Evolutionary conservation across 441 rosid species (phyloP), one percentile per base, ranked within the genome.

Genomic region (Omphalea diandra): DNA sequence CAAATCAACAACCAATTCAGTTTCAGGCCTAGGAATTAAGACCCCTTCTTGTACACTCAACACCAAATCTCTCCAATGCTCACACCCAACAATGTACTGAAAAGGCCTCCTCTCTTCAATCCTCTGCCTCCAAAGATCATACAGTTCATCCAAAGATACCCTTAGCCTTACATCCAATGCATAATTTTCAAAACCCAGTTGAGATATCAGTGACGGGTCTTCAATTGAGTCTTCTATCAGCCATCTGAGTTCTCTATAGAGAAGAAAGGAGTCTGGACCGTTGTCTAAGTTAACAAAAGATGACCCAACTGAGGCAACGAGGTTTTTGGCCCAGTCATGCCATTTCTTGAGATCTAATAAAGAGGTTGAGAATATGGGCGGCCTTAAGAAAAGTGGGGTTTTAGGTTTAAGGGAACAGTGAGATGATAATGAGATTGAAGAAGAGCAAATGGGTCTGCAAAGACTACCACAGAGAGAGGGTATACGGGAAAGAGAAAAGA

Each of bases 31-130:
- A 5, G 97, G 99, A 77, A 94, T 92, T 68, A 94, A 78, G 61
- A 94, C 93, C 27, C 98, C 98, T 83, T 92, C 97, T 73, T 90
- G 87, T 11, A 94, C 96, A 36, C 87, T 67, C 85, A 94, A 73
- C 69, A 94, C 97, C 75, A 94, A 57, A 65, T 92, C 91, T 83
- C 96, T 81, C 98, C 98, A 92, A 62, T 94, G 96, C 73, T 92
- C 90, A 60, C 98, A 92, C 75, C 99, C 99, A 2, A 92, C 97
- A 0, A 90, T 70, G 64, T 94, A 94, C 84, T 89, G 98, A 66
- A 90, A 88, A 47, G 97, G 98, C 71, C 88, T 82, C 68, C 98
- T 90, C 58, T 87, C 82, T 67, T 92, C 91, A 43, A 92, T 86
- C 81, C 94, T 90, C 77, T 90, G 86, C 72, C 71, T 79, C 99